phyloP scores from a whole-genome alignment of 495 filamentous ascomycete genomes.

The Podospora pseudocomata region DNA sequence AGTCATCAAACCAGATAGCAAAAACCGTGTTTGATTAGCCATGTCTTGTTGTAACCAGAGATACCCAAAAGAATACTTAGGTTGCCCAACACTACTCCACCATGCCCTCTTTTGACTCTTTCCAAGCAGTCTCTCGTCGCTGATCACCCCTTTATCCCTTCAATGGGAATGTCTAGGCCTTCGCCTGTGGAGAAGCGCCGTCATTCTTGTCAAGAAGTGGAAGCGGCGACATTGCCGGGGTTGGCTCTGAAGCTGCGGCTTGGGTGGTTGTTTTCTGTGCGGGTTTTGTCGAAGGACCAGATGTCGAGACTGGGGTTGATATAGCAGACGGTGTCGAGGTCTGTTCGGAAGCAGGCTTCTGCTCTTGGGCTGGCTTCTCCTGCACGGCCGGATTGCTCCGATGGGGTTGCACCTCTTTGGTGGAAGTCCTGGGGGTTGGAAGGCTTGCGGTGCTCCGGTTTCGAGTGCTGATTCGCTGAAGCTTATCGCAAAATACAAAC shows the following conservation, averaged over 20 bases:
- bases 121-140: neutral
- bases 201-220: neutral
- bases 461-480: neutral
- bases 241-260: neutral
- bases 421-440: neutral
- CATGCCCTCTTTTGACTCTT: neutral
- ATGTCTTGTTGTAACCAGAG: neutral
- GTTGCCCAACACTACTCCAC: neutral
- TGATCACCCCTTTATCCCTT: neutral
- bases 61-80: conserved; percentile 2
- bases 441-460: neutral
- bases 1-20: no score
- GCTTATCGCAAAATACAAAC: neutral
- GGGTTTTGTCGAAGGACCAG: neutral
- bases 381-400: neutral
- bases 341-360: neutral
- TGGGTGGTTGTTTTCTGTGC: neutral
- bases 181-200: neutral
- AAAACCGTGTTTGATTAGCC: neutral
- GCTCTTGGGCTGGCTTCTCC: neutral
- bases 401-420: neutral
- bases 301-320: neutral
- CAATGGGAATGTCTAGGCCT: neutral
- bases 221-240: neutral
- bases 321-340: neutral